phyloP scores from a whole-genome alignment of 805 yeast species.

The Cyberlindnera sargentensis region DNA sequence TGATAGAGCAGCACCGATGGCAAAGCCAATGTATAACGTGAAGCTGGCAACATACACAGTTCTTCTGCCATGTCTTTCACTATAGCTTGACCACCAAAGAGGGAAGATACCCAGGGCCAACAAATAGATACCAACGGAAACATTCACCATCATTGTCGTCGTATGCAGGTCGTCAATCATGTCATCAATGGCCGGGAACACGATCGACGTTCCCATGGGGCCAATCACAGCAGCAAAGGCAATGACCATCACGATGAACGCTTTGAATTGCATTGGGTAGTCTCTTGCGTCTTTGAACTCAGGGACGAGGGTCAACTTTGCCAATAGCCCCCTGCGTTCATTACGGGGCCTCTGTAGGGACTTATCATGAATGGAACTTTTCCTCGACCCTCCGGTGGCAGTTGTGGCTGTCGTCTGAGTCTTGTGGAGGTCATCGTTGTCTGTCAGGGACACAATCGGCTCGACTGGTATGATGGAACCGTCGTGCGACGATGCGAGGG shows the following conservation, averaged over 20 bases:
- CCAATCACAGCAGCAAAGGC: slow-evolving; percentile 75
- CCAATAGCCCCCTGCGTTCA: slow-evolving; percentile 47
- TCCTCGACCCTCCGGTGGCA: background rate
- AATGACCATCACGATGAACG: slow-evolving; percentile 51
- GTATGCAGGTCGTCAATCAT: slow-evolving; percentile 51
- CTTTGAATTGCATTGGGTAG: slow-evolving; percentile 45
- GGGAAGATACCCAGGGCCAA: slow-evolving; percentile 74
- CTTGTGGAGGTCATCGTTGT: no score
- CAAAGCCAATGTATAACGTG: slow-evolving; percentile 52
- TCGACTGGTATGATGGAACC: background rate
- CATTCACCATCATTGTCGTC: slow-evolving; percentile 52
- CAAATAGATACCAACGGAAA: slow-evolving; percentile 75
- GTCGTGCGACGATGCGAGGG: background rate
- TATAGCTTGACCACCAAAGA: slow-evolving; percentile 81
- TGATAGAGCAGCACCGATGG: slow-evolving; percentile 65
- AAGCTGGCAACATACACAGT: slow-evolving; percentile 67
- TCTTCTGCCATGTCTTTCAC: slow-evolving; percentile 71
- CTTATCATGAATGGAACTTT: slow-evolving; percentile 1
- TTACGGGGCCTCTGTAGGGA: slow-evolving; percentile 11
- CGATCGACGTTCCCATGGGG: slow-evolving; percentile 84
- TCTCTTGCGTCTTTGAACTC: slow-evolving; percentile 70
- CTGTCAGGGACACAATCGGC: background rate
- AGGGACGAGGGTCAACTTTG: slow-evolving; percentile 44
- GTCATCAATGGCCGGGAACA: slow-evolving; percentile 69
- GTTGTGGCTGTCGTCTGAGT: background rate